These are phyloP conservation scores for Globisporangium takayamanum DNA, from an alignment of 352 stramenopile genomes.

Conservation along the genomic window DNA sequence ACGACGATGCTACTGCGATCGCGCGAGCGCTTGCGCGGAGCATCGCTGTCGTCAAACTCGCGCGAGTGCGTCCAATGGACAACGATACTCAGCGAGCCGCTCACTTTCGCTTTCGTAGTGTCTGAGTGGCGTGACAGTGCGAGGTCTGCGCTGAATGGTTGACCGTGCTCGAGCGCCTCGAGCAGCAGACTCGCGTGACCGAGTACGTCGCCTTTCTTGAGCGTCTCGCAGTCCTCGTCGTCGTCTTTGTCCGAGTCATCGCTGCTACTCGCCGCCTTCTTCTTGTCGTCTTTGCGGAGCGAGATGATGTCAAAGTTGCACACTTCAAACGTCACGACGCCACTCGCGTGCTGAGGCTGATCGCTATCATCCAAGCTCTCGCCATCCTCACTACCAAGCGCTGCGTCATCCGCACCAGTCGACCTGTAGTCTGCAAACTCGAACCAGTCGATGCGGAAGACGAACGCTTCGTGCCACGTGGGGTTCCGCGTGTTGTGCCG, in stretches of 20 bases:
- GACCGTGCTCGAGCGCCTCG: constrained; percentile 35
- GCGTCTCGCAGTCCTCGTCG: constrained; percentile 8
- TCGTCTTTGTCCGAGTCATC: constrained; percentile 1
- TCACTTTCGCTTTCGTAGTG: constrained; percentile 19
- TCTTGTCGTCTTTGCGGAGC: not conserved
- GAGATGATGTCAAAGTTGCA: constrained; percentile 39
- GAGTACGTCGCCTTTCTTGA: constrained; percentile 33
- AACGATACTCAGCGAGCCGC: constrained; percentile 37
- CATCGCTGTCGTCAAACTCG: not conserved
- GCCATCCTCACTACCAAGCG: not conserved
- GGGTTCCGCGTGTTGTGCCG: constrained; percentile 45
- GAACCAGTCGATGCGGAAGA: constrained; percentile 19
- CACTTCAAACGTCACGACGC: constrained; percentile 15
- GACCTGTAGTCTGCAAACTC: not conserved
- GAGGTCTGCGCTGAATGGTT: constrained; percentile 34
- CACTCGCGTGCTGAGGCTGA: not conserved
- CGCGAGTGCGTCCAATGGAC: constrained; percentile 51
- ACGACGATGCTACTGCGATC: constrained; percentile 2
- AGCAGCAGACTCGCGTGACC: constrained; percentile 34
- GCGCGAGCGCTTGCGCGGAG: not conserved
- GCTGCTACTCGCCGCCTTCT: not conserved
- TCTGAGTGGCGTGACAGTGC: constrained; percentile 13
- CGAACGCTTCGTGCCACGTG: constrained; percentile 72
- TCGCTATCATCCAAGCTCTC: constrained; percentile 14
- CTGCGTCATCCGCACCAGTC: not conserved